A percentile compares a stretch with the other conserved stretches of the same genome.
phyloP scores from a whole-genome alignment of 768 basidiomycete species.

The Scleroderma bovista region DNA sequence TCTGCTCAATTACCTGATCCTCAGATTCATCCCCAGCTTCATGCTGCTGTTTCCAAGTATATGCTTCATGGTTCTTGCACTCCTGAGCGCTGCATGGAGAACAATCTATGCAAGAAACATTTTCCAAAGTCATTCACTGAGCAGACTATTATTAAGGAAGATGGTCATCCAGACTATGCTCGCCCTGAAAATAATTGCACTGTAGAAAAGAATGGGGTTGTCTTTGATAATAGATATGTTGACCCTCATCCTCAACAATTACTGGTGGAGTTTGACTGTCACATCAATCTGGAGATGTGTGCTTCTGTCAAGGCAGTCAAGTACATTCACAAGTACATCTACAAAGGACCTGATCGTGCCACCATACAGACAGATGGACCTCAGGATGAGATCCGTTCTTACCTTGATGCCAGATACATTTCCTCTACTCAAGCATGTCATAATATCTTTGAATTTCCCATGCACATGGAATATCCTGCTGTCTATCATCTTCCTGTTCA shows the following conservation, averaged over 20 bases:
- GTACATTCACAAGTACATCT: constrained; percentile 23
- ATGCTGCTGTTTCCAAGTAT: constrained; percentile 30
- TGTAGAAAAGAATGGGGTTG: constrained; percentile 3
- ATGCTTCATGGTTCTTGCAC: constrained; percentile 46
- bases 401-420: too few relatives aligned
- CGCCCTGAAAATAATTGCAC: constrained; percentile 9
- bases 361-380: constrained; percentile 20
- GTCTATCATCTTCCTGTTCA: constrained; percentile 41
- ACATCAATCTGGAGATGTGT: constrained; percentile 47
- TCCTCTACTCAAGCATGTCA: constrained; percentile 10
- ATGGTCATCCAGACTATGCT: constrained; percentile 38
- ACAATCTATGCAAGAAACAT: constrained; percentile 37
- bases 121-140: constrained; percentile 32
- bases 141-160: constrained; percentile 29
- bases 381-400: constrained; percentile 6
- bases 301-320: constrained; percentile 35
- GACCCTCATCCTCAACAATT: constrained; percentile 34
- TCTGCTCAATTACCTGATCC: constrained; percentile 41
- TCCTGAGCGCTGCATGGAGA: constrained; percentile 32
- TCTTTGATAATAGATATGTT: constrained; percentile 36
- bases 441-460: constrained; percentile 28
- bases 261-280: constrained; percentile 33
- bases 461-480: constrained; percentile 31
- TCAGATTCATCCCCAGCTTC: constrained; percentile 33
- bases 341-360: too few relatives aligned